These are phyloP conservation scores for Geranium rotundifolium DNA, from an alignment of 345 rosid genomes.

Conservation along the genomic window DNA sequence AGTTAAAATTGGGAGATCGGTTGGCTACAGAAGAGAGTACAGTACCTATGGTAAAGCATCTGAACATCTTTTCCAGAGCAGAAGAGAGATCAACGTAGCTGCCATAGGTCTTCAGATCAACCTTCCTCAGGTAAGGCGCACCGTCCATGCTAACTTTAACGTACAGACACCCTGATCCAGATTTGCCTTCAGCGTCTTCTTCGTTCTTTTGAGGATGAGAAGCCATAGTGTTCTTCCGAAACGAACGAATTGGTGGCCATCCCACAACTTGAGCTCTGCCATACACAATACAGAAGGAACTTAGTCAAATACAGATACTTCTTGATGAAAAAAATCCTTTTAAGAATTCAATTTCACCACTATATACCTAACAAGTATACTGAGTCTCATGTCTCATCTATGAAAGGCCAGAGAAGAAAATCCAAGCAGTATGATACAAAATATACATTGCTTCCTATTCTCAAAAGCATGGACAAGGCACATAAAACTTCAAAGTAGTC, in stretches of 20 bases:
- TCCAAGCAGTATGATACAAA: background rate
- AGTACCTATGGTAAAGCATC: constrained; percentile 51
- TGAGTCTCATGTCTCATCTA: too few species aligned
- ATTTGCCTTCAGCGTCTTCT: constrained; percentile 33
- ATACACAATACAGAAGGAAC: constrained; percentile 5
- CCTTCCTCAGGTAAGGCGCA: constrained; percentile 51
- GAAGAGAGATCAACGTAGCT: constrained; percentile 31
- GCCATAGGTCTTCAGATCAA: constrained; percentile 32
- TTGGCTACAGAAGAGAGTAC: background rate
- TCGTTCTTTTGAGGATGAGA: constrained; percentile 27
- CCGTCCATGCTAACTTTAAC: constrained; percentile 65
- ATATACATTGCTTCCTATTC: background rate
- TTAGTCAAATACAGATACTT: background rate
- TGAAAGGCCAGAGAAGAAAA: background rate
- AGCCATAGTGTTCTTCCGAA: constrained; percentile 46
- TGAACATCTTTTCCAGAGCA: constrained; percentile 49
- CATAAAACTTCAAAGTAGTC: background rate
- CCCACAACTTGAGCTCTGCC: constrained; percentile 57
- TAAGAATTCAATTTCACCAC: background rate
- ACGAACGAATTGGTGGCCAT: constrained; percentile 57
- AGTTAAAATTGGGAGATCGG: too few species aligned
- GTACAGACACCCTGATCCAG: constrained; percentile 30
- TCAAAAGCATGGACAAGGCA: too few species aligned
- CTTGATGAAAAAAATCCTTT: background rate
- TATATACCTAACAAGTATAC: too few species aligned